phyloP scores from a whole-genome alignment of 306 rosid genomes.

The Macrotyloma uniflorum region DNA sequence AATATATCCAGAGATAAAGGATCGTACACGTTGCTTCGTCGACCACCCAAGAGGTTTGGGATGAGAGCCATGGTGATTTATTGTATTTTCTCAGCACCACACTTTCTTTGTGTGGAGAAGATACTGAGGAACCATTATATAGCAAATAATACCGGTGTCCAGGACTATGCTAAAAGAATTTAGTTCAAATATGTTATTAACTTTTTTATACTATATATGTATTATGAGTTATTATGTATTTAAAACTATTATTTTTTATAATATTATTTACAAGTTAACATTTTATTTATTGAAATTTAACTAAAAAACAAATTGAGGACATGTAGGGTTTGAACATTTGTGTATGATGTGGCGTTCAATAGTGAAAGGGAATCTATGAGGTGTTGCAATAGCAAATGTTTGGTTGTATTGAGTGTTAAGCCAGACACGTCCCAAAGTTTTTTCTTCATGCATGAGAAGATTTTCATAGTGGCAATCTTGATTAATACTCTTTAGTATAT shows the following conservation, averaged over 20 bases:
- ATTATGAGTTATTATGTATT: too few relatives aligned
- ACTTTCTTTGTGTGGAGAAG: background rate
- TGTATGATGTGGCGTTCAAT: background rate
- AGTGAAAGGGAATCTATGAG: background rate
- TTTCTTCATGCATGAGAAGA: background rate
- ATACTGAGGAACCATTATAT: background rate
- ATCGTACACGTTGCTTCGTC: conserved; percentile 37
- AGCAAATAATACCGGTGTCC: background rate
- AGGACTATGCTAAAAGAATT: too few relatives aligned
- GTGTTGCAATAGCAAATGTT: background rate
- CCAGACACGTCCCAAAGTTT: background rate
- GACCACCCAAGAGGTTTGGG: conserved; percentile 19
- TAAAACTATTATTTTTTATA: too few relatives aligned
- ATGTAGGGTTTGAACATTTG: background rate
- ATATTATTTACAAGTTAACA: too few relatives aligned
- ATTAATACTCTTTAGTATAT: background rate
- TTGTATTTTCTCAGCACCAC: too few relatives aligned
- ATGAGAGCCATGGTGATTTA: conserved; percentile 29
- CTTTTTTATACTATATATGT: too few relatives aligned
- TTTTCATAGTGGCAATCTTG: background rate
- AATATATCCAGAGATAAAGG: conserved; percentile 31
- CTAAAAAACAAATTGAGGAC: background rate
- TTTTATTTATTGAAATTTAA: too few relatives aligned
- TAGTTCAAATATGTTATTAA: too few relatives aligned
- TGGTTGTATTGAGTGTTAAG: background rate